phyloP scores from a whole-genome alignment of 208 protist genomes.

The Acanthamoeba healyi region DNA sequence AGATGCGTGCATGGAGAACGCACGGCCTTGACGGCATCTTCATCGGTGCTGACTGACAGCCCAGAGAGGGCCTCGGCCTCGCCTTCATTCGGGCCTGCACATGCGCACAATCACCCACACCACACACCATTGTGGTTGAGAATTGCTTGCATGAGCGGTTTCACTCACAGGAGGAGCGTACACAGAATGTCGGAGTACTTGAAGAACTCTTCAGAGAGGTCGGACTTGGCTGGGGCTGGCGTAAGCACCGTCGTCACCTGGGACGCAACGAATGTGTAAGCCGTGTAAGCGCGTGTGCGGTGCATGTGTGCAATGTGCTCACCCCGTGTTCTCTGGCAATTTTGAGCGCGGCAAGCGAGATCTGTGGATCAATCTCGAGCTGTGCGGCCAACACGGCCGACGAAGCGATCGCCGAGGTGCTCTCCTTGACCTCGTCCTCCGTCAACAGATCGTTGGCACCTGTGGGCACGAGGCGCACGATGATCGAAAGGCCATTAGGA shows the following conservation, averaged over 20 bases:
- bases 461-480: neutral
- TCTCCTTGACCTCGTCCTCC: neutral
- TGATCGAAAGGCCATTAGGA: no score
- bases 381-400: neutral
- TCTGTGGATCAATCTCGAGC: neutral
- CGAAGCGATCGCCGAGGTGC: neutral
- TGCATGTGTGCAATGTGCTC: no score
- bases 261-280: no score
- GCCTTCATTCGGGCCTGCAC: neutral
- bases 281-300: no score
- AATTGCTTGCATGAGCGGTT: no score
- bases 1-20: neutral
- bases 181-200: conserved; percentile 7
- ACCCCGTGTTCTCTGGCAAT: neutral
- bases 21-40: conserved; percentile 9
- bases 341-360: neutral
- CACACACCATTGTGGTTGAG: no score
- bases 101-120: no score
- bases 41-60: conserved; percentile 1
- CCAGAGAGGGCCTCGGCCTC: conserved; percentile 12
- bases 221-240: neutral
- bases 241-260: conserved; percentile 27
- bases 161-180: no score
- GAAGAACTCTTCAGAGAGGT: conserved; percentile 25
- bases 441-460: neutral